Evolutionary conservation across 2,329 filamentous ascomycete species (phyloP), one percentile per base, ranked within the genome.

Genomic region (Lachnellula arida): DNA sequence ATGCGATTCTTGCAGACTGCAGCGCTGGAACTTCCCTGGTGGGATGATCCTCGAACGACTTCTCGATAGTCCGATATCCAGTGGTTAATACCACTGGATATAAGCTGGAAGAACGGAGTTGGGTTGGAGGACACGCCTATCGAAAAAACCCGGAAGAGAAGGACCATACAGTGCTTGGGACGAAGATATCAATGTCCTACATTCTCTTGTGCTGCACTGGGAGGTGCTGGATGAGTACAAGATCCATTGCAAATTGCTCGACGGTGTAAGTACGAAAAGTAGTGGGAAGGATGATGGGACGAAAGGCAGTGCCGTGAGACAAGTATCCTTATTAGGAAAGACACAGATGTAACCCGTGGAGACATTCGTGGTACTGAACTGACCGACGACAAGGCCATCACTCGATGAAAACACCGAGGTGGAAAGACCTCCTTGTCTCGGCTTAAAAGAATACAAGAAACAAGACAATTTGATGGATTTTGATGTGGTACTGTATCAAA

Each of bases 161-260:
- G 53, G 76, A 78, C 60, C 61, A 73, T 54, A 78, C n/a, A n/a
- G n/a, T n/a, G n/a, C 76, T 2, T 57, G 75, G 67, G 58, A 57
- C 35, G 65, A 65, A 70, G 42, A 76, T 78, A 66, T 78, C 73
- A 76, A 60, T 74, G 77, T 58, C 71, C 72, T 67, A 72, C 65
- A 69, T 2, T 81, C 81, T 34, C 68, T 84, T 42, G 77, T 76
- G 43, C 78, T 80, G 0, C 73, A 81, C 32, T 78, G 74, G 15
- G 70, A 76, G 11, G 80, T 84, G 35, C 72, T 75, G 1, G 78
- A 78, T 1, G 78, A 78, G 1, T 71, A 76, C 28, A 67, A 84
- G 53, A 81, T 81, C 54, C 79, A 82, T 42, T 82, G 84, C 77
- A 81, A 79, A 0, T 78, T 81, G 7, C 79, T 80, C 2, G 81